phyloP scores from a whole-genome alignment of 1,139 yeast species.

The Komagataea norvegica region DNA sequence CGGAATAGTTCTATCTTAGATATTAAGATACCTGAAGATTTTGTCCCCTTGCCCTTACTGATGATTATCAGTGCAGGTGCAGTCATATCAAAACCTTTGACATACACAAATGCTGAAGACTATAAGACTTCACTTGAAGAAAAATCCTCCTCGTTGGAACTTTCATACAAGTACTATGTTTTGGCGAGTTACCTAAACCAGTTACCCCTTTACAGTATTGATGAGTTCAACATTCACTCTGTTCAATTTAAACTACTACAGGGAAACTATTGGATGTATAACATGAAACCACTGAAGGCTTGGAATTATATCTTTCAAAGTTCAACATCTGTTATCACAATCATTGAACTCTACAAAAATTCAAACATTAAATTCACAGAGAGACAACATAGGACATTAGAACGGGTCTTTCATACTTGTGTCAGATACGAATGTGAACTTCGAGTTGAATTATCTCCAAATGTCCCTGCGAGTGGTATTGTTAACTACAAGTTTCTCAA shows the following conservation, averaged over 20 bases:
- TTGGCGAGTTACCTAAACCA: slow-evolving; percentile 14
- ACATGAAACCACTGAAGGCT: slow-evolving; percentile 38
- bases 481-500: slow-evolving; percentile 39
- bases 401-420: slow-evolving; percentile 43
- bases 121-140: slow-evolving; percentile 14
- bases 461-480: slow-evolving; percentile 40
- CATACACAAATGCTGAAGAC: slow-evolving; percentile 12
- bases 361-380: slow-evolving; percentile 32
- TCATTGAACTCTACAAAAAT: slow-evolving; percentile 28
- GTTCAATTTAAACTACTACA: slow-evolving; percentile 34
- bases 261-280: slow-evolving; percentile 36
- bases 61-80: slow-evolving; percentile 16
- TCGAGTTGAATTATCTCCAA: slow-evolving; percentile 42
- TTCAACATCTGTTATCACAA: slow-evolving; percentile 22
- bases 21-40: slow-evolving; percentile 9
- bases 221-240: slow-evolving; percentile 13
- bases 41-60: slow-evolving; percentile 16
- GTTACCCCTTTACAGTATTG: slow-evolving; percentile 13
- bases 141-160: slow-evolving; percentile 7
- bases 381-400: slow-evolving; percentile 28
- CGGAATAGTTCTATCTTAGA: slow-evolving; percentile 9
- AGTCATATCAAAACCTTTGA: slow-evolving; percentile 16
- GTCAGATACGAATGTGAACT: slow-evolving; percentile 44
- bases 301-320: slow-evolving; percentile 31
- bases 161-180: slow-evolving; percentile 13